Evolutionary conservation across 495 filamentous ascomycete species (phyloP), one percentile per base, ranked within the genome.

Genomic region (Copromyces sp.): DNA sequence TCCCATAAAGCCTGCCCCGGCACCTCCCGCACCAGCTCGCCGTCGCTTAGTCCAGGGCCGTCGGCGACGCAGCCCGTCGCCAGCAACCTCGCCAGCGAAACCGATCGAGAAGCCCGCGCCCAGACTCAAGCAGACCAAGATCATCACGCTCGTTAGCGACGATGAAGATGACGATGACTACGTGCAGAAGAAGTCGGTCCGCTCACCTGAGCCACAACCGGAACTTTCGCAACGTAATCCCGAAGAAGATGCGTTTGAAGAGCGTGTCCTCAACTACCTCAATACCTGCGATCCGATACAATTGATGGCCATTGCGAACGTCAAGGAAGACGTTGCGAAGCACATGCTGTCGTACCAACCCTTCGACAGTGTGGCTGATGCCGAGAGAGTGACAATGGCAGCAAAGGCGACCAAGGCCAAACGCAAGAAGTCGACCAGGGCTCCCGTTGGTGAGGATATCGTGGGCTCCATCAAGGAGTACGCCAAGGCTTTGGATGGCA

Each of bases 231-330:
- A 73, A 24, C 69, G 65, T 4, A 20, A 70, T 8, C 59, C 68
- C 1, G 70, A 76, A 6, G 75, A 75, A 3, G 37, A 73, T 35
- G 68, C 72, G 1, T 74, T 75, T 11, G 77, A 77, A 7, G 87
- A 78, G 68, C 76, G 81, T 45, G 88, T 97, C 1, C 82, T 98
- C 20, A 85, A 88, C 0, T 97, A 93, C 78, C 89, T 99, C 81
- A 98, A 99, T 78, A 90, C 85, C 1, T 95, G 93, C 81, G 86
- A 87, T 3, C 81, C 84, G 17, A 84, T 89, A 37, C 90, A 93
- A 68, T 86, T 99, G 20, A 87, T 89, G 3, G 94, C 96, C 76
- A 90, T 97, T 59, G 90, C 93, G 14, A 87, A 86, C 65, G 87
- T 91, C 24, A 90, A 90, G 3, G 88, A 91, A 72, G 88, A 89